These are phyloP conservation scores for Arabidopsis arenosa DNA, from an alignment of 345 rosid species.

Conservation along the genomic window DNA sequence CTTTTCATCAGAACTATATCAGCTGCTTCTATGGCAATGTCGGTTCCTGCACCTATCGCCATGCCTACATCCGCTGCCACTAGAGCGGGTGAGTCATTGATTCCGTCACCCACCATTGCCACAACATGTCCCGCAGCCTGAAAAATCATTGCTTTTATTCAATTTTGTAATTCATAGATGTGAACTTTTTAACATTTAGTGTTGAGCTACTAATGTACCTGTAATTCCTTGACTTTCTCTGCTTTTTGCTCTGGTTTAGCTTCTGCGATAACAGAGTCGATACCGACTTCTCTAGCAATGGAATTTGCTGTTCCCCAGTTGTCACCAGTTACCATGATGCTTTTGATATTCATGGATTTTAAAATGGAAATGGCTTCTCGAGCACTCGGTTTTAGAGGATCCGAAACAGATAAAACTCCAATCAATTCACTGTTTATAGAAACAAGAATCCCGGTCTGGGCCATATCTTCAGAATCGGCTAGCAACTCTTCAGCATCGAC, in stretches of 20 bases:
- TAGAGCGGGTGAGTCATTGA: conserved; percentile 90
- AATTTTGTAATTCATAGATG: not conserved
- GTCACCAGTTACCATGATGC: conserved; percentile 96
- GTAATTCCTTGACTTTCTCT: conserved; percentile 82
- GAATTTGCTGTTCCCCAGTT: conserved; percentile 97
- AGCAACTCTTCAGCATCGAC: conserved; percentile 71
- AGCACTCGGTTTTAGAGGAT: conserved; percentile 80
- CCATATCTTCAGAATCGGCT: conserved; percentile 74
- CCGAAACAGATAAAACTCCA: conserved; percentile 82
- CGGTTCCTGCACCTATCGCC: conserved; percentile 98
- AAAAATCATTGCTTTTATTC: not conserved
- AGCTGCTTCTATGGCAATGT: conserved; percentile 95
- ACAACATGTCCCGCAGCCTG: conserved; percentile 73
- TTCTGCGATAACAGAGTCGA: conserved; percentile 78
- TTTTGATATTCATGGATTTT: conserved; percentile 74
- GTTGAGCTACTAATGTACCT: conserved; percentile 50
- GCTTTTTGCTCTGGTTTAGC: conserved; percentile 93
- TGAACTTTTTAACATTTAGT: not conserved
- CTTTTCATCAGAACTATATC: conserved; percentile 94
- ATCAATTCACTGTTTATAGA: conserved; percentile 61
- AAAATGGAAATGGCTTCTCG: conserved; percentile 74
- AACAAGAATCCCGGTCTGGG: conserved; percentile 83
- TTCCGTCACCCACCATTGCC: conserved; percentile 98
- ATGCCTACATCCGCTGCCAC: conserved; percentile 96
- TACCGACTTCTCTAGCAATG: conserved; percentile 82